Evolutionary conservation across 2,329 filamentous ascomycete species (phyloP).

Genomic region (Colletotrichum sp.): DNA sequence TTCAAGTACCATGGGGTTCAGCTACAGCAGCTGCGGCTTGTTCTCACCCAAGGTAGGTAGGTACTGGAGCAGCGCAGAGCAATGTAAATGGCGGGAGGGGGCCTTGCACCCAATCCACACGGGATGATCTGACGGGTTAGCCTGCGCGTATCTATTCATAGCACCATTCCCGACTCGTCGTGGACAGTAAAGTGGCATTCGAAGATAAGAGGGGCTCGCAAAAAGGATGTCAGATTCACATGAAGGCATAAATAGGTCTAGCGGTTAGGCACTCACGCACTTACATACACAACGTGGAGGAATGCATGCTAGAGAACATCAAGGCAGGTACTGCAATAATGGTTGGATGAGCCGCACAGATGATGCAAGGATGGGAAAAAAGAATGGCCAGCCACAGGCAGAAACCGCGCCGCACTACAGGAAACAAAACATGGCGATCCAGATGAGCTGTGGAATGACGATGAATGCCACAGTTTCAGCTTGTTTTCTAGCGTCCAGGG

Average conservation of each 20-base stretch:
- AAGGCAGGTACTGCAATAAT: background rate
- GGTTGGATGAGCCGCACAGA: background rate
- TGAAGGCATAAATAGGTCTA: background rate
- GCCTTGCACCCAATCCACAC: background rate
- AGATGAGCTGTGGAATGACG: background rate
- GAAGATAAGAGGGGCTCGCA: background rate
- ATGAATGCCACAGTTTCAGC: conserved; percentile 13
- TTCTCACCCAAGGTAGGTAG: background rate
- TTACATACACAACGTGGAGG: background rate
- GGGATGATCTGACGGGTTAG: background rate
- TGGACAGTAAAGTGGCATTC: background rate
- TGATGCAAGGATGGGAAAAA: background rate
- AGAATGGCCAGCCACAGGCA: background rate
- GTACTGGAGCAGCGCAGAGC: background rate
- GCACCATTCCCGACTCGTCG: background rate
- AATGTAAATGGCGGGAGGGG: background rate
- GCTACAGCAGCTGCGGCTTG: background rate
- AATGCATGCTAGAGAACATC: background rate
- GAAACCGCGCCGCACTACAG: background rate
- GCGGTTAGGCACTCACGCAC: background rate
- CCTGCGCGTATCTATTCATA: background rate
- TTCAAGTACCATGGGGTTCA: background rate
- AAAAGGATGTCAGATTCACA: background rate
- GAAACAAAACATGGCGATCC: background rate
- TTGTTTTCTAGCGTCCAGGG: background rate